phyloP scores from a whole-genome alignment of 306 rosid genomes.

The Pachyrhizus erosus region DNA sequence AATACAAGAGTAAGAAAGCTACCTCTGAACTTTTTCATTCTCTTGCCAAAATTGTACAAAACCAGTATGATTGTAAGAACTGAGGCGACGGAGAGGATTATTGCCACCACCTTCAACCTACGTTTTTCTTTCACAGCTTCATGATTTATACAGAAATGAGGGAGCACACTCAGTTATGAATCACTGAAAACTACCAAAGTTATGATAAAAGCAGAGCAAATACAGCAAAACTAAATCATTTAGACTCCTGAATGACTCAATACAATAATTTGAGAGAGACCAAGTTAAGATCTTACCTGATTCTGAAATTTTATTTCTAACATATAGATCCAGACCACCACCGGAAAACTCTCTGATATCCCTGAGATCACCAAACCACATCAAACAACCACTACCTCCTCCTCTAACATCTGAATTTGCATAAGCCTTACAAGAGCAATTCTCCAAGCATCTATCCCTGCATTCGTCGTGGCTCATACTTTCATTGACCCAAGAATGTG shows the following conservation, averaged over 20 bases:
- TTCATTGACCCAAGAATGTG: constrained; percentile 51
- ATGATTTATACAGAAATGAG: constrained; percentile 25
- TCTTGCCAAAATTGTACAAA: constrained; percentile 37
- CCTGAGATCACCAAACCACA: constrained; percentile 59
- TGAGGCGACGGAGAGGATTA: constrained; percentile 26
- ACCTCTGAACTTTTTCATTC: constrained; percentile 37
- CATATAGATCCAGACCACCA: constrained; percentile 48
- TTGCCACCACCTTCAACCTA: constrained; percentile 27
- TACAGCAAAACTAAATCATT: neutral
- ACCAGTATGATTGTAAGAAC: constrained; percentile 33
- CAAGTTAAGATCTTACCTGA: constrained; percentile 39
- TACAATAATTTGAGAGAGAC: constrained; percentile 4
- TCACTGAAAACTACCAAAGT: neutral
- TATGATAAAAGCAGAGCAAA: constrained; percentile 4
- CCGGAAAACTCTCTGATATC: constrained; percentile 45
- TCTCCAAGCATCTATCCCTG: constrained; percentile 49
- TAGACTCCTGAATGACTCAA: neutral
- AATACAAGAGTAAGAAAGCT: constrained; percentile 15
- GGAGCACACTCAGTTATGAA: constrained; percentile 18
- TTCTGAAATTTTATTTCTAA: constrained; percentile 47
- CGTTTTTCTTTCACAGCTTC: constrained; percentile 30
- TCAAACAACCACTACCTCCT: constrained; percentile 65
- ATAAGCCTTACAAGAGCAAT: constrained; percentile 70
- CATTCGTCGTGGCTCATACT: constrained; percentile 57
- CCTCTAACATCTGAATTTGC: constrained; percentile 51